Base-by-base conservation (phyloP, 176 grass and related monocot genomes). In the Hordeum vulgare region DNA sequence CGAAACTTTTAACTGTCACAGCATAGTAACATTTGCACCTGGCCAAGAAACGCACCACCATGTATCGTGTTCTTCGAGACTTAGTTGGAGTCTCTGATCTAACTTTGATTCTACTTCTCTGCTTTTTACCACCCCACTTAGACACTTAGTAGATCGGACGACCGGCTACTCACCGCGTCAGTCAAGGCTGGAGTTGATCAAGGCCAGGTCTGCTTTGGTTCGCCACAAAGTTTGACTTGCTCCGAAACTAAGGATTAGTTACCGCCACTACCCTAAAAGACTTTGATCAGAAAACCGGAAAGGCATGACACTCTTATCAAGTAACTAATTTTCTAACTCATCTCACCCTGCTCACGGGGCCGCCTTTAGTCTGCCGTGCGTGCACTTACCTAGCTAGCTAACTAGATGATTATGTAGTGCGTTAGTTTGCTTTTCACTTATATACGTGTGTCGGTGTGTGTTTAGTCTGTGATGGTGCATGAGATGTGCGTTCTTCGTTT, bases 161-260 rank as follows among this genome's bases (percentile, higher is more conserved):
- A 62, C 29, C 47, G 47, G 15, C 15, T 51, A 51, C 47, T 5
- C 80, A 33, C 44, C 37, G 51, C 61, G 51, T 34, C 9, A 20
- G 70, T 86, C 88, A 83, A 83, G 88, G 88, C 82, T 74, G 36
- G 83, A 86, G 74, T 71, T 11, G 25, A 86, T 75, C 68, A 34
- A 84, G 75, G 78, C 54, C 10, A 4, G 23, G 21, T 56, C 51
- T 4, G 27, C 29, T n/a, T n/a, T 53, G 80, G 59, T 47, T 73
- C 42, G 76, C 81, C 60, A 49, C n/a, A 85, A 80, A 80, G 81
- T 80, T 88, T 66, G 76, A 89, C 87, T 80, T 51, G 28, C 18
- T 74, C 49, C 59, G 61, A 75, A 89, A 80, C 51, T 56, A n/a
- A n/a, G n/a, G n/a, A n/a, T n/a, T n/a, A n/a, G n/a, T n/a, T n/a